These are phyloP conservation scores for Amanita fuliginea DNA, from an alignment of 768 basidiomycete genomes.

Conservation along the genomic window DNA sequence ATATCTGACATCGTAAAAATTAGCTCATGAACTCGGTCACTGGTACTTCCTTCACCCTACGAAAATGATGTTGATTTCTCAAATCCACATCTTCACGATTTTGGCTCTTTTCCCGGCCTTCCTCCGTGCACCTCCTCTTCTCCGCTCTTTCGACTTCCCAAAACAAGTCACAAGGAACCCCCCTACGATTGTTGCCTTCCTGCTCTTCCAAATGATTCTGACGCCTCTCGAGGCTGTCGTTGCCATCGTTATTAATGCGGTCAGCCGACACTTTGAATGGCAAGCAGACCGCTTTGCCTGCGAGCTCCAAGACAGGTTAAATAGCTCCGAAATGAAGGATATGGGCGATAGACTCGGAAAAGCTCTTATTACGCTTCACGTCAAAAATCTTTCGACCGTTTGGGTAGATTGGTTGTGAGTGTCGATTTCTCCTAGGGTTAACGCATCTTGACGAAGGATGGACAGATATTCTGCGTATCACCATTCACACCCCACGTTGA, in stretches of 20 bases:
- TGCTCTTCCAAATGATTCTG: constrained; percentile 85
- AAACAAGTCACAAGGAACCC: constrained; percentile 49
- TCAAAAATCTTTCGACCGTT: constrained; percentile 86
- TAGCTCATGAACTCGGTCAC: constrained; percentile 93
- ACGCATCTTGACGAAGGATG: constrained; percentile 1
- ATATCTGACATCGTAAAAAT: constrained; percentile 1
- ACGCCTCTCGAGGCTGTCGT: constrained; percentile 71
- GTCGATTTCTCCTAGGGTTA: constrained; percentile 2
- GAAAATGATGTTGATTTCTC: constrained; percentile 78
- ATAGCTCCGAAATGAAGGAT: constrained; percentile 54
- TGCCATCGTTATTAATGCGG: constrained; percentile 63
- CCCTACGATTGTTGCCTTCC: constrained; percentile 77
- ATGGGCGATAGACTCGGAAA: constrained; percentile 80
- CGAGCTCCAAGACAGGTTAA: constrained; percentile 46
- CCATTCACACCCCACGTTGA: constrained; percentile 91
- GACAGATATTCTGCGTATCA: constrained; percentile 86
- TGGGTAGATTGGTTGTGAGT: constrained; percentile 90
- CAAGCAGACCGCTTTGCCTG: constrained; percentile 85
- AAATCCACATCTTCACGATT: constrained; percentile 81
- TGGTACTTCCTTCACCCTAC: constrained; percentile 91
- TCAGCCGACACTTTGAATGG: constrained; percentile 85
- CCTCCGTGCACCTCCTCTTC: constrained; percentile 66
- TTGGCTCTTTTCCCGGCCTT: constrained; percentile 87
- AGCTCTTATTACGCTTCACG: constrained; percentile 78
- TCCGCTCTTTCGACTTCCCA: constrained; percentile 76